Percentiles rank a stretch among this genome's conserved stretches.
These are phyloP conservation scores for Xylariales sp. DNA, from an alignment of 2,329 filamentous ascomycete genomes.

Conservation along the genomic window DNA sequence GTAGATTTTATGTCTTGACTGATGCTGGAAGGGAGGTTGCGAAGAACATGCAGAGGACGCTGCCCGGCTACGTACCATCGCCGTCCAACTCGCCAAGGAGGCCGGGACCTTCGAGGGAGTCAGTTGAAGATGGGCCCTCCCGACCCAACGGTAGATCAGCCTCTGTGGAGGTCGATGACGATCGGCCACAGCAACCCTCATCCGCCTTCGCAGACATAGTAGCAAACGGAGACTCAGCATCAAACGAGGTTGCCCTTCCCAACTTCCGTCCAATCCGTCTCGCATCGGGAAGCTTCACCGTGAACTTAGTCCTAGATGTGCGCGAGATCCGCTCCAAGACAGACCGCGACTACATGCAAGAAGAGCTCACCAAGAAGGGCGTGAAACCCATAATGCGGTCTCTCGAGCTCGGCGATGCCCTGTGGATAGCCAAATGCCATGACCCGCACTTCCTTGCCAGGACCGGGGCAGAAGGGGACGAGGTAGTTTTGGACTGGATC, in stretches of 20 bases:
- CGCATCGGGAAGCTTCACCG: slow-evolving; percentile 61
- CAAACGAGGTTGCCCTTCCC: slow-evolving; percentile 31
- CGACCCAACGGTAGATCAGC: background rate
- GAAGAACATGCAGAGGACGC: slow-evolving; percentile 53
- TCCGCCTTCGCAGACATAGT: slow-evolving; percentile 34
- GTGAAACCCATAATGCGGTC: slow-evolving; percentile 62
- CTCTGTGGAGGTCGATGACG: background rate
- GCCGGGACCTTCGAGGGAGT: background rate
- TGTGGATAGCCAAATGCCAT: slow-evolving; percentile 74
- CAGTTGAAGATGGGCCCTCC: background rate
- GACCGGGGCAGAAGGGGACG: slow-evolving; percentile 58
- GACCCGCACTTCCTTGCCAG: slow-evolving; percentile 51
- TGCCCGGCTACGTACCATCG: background rate
- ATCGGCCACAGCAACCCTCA: background rate
- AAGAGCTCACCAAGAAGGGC: slow-evolving; percentile 63
- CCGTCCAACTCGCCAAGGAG: background rate
- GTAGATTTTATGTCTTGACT: slow-evolving; percentile 61
- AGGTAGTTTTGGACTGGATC: slow-evolving; percentile 75
- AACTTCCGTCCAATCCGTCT: slow-evolving; percentile 57
- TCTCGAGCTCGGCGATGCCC: slow-evolving; percentile 68
- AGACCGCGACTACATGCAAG: slow-evolving; percentile 72
- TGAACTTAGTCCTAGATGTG: slow-evolving; percentile 68
- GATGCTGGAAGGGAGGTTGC: slow-evolving; percentile 77
- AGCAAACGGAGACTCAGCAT: slow-evolving; percentile 28
- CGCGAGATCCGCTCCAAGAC: slow-evolving; percentile 70